These are phyloP conservation scores for Aspergillus cavernicola DNA, from an alignment of 495 filamentous ascomycete genomes.

Conservation along the genomic window DNA sequence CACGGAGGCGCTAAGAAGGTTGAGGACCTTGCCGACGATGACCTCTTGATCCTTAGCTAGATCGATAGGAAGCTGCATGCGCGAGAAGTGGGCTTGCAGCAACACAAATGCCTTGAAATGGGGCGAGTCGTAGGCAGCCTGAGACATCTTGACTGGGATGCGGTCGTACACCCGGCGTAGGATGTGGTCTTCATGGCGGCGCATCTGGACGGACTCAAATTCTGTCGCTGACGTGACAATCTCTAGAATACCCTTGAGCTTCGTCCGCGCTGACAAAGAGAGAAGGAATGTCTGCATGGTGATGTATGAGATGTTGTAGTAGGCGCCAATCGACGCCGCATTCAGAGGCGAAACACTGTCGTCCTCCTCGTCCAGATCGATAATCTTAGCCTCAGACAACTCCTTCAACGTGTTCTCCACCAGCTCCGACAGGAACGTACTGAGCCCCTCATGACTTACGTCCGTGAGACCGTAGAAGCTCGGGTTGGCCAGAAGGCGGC, in stretches of 20 bases:
- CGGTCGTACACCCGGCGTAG: constrained; percentile 92
- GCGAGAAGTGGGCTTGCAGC: constrained; percentile 94
- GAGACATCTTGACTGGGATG: constrained; percentile 88
- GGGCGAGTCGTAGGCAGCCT: constrained; percentile 82
- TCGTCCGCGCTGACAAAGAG: constrained; percentile 82
- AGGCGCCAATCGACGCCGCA: constrained; percentile 94
- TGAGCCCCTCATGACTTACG: constrained; percentile 87
- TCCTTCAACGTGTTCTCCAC: constrained; percentile 93
- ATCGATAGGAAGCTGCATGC: constrained; percentile 93
- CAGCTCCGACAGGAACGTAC: constrained; percentile 89
- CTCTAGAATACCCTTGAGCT: constrained; percentile 93
- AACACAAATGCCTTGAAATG: constrained; percentile 98
- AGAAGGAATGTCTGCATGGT: constrained; percentile 99
- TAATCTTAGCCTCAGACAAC: constrained; percentile 87
- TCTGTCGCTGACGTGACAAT: constrained; percentile 97
- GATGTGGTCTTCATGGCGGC: constrained; percentile 85
- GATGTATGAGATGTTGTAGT: constrained; percentile 99
- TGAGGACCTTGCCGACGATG: constrained; percentile 79
- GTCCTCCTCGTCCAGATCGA: constrained; percentile 95
- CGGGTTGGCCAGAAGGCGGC: constrained; percentile 92
- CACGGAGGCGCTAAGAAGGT: constrained; percentile 84
- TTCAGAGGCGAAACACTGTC: constrained; percentile 87
- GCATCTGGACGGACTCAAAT: constrained; percentile 92
- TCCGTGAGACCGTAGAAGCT: constrained; percentile 93
- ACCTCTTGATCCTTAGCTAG: constrained; percentile 95